phyloP scores from a whole-genome alignment of 768 basidiomycete genomes.

The Rhizopogon vesiculosus region DNA sequence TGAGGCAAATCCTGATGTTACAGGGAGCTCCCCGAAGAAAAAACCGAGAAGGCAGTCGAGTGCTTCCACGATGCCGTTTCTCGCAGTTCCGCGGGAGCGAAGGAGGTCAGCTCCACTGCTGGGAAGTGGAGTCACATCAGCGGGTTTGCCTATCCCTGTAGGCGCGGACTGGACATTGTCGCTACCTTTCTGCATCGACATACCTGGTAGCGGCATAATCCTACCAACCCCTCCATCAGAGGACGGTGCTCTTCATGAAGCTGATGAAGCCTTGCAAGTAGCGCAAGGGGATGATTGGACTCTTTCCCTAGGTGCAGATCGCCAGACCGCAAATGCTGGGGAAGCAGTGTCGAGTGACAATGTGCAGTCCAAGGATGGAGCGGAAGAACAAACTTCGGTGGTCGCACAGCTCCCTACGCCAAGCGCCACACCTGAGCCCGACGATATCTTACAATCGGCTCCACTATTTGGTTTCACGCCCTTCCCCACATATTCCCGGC shows the following conservation, averaged over 20 bases:
- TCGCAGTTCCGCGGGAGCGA: constrained; percentile 22
- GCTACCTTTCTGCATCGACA: constrained; percentile 24
- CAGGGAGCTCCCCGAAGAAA: not conserved
- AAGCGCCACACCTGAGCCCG: constrained; percentile 20
- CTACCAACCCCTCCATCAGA: not conserved
- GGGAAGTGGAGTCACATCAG: not conserved
- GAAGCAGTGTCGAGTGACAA: not conserved
- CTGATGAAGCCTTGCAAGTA: constrained; percentile 5
- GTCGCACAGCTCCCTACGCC: constrained; percentile 23
- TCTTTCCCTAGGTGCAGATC: constrained; percentile 22
- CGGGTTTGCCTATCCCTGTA: not conserved
- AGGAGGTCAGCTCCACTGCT: constrained; percentile 26
- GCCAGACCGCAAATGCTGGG: constrained; percentile 11
- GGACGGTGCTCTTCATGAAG: constrained; percentile 1
- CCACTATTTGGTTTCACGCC: not conserved
- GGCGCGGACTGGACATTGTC: constrained; percentile 26
- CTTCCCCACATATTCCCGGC: not conserved
- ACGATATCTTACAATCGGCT: not conserved
- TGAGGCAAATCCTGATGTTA: constrained; percentile 13
- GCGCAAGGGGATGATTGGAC: constrained; percentile 24
- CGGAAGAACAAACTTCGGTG: constrained; percentile 1
- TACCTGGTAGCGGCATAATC: constrained; percentile 14
- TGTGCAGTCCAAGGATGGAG: not conserved
- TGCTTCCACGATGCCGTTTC: constrained; percentile 1
- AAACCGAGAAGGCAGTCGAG: constrained; percentile 25